These are phyloP conservation scores for Ambrosia artemisiifolia DNA, from an alignment of 129 eudicot species.

Conservation along the genomic window DNA sequence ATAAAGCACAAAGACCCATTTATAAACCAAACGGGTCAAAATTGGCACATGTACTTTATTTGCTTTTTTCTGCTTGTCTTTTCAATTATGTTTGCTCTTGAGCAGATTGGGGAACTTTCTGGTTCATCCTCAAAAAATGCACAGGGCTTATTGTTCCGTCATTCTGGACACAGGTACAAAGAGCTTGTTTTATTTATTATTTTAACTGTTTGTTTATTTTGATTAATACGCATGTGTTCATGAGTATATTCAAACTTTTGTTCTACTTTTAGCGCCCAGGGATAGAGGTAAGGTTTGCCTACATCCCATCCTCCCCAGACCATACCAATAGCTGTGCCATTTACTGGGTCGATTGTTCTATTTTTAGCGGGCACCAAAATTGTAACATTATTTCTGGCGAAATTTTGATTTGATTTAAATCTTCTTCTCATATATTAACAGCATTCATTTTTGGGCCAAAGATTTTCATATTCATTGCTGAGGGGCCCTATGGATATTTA, in stretches of 20 bases:
- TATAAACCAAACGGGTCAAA: not conserved
- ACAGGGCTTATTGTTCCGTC: slow-evolving; percentile 69
- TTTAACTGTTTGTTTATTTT: not conserved
- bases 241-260: not conserved
- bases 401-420: not conserved
- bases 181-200: not conserved
- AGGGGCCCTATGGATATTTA: not conserved
- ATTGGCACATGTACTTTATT: not conserved
- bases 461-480: not conserved
- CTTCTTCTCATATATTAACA: not conserved
- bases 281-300: too few species aligned
- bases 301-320: too few species aligned
- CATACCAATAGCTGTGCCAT: too few species aligned
- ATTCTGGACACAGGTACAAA: slow-evolving; percentile 84
- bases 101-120: slow-evolving; percentile 32
- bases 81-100: not conserved
- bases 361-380: not conserved
- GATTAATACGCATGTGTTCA: not conserved
- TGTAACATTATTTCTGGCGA: not conserved
- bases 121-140: slow-evolving; percentile 25
- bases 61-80: not conserved
- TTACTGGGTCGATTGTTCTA: too few species aligned
- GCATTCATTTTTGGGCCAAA: not conserved
- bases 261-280: not conserved
- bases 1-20: not conserved